A percentile compares a stretch with the other conserved stretches of the same genome.
phyloP scores from a whole-genome alignment of 2,329 filamentous ascomycete genomes.

The Fusarium sp. region DNA sequence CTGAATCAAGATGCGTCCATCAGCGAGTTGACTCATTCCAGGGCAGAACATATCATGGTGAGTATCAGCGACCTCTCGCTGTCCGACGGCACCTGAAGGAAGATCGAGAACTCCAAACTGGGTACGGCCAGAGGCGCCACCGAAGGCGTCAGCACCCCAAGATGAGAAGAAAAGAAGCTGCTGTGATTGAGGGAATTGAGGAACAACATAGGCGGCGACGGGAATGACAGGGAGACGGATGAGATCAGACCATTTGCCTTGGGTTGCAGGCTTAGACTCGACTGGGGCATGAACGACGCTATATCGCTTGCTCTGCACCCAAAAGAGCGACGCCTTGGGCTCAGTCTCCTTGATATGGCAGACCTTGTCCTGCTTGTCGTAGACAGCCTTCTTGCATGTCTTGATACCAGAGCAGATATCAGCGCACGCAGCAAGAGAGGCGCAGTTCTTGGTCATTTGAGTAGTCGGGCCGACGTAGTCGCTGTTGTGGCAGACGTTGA shows the following conservation, averaged over 20 bases:
- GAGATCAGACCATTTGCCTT: conserved; percentile 29
- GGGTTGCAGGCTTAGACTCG: neutral
- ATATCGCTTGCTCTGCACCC: conserved; percentile 26
- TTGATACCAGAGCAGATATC: conserved; percentile 23
- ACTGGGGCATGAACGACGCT: conserved; percentile 18
- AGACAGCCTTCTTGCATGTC: conserved; percentile 30
- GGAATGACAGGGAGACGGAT: conserved; percentile 29
- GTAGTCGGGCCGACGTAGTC: conserved; percentile 16
- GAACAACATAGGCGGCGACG: conserved; percentile 32
- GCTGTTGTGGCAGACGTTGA: conserved; percentile 17
- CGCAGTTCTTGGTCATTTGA: conserved; percentile 4
- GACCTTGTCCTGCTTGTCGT: conserved; percentile 32
- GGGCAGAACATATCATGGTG: conserved; percentile 67
- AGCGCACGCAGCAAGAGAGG: conserved; percentile 24
- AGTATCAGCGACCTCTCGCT: conserved; percentile 51
- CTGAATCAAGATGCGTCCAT: conserved; percentile 61
- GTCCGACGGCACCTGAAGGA: conserved; percentile 12
- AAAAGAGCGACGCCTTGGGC: conserved; percentile 22
- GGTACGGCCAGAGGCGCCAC: conserved; percentile 26
- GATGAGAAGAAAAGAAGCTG: conserved; percentile 32
- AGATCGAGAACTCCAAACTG: conserved; percentile 23
- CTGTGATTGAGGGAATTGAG: conserved; percentile 19
- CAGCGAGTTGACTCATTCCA: conserved; percentile 59
- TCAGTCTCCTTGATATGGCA: conserved; percentile 30
- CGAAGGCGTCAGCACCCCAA: conserved; percentile 26